phyloP scores from a whole-genome alignment of 2,329 filamentous ascomycete genomes.

The Pseudogymnoascus sp. region DNA sequence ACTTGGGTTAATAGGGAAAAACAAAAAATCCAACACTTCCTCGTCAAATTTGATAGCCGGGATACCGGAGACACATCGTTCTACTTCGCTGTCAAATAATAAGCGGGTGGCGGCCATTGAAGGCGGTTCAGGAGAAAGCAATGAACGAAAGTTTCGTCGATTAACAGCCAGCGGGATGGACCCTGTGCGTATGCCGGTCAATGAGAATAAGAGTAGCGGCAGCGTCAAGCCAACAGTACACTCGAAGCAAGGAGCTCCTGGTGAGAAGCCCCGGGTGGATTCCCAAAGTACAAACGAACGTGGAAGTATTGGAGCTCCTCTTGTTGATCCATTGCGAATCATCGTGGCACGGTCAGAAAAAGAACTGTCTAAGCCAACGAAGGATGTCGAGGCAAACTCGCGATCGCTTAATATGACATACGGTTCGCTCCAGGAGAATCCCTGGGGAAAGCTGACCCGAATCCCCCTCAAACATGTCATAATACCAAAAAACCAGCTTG shows the following conservation, averaged over 20 bases:
- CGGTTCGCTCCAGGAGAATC: background rate
- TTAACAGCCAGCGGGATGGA: background rate
- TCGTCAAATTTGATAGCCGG: background rate
- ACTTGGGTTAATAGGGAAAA: background rate
- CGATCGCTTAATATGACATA: background rate
- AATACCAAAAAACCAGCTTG: background rate
- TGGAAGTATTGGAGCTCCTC: background rate
- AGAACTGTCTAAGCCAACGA: background rate
- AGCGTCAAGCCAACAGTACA: background rate
- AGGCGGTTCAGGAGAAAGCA: background rate
- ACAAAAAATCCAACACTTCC: background rate
- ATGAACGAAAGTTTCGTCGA: background rate
- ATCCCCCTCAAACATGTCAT: slow-evolving; percentile 1
- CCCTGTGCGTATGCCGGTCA: background rate
- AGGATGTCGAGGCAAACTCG: background rate
- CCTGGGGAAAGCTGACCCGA: background rate
- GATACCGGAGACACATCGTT: background rate
- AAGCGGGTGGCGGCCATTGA: background rate
- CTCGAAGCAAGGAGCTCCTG: background rate
- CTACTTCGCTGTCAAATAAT: background rate
- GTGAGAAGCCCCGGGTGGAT: background rate
- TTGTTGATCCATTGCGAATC: background rate
- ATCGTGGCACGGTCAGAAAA: background rate
- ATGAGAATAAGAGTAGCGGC: background rate
- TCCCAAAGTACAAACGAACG: too few species aligned